A percentile compares a stretch with the other conserved stretches of the same genome.
These are phyloP conservation scores for Rehmannia glutinosa DNA, from an alignment of 257 asterid species.

Conservation along the genomic window DNA sequence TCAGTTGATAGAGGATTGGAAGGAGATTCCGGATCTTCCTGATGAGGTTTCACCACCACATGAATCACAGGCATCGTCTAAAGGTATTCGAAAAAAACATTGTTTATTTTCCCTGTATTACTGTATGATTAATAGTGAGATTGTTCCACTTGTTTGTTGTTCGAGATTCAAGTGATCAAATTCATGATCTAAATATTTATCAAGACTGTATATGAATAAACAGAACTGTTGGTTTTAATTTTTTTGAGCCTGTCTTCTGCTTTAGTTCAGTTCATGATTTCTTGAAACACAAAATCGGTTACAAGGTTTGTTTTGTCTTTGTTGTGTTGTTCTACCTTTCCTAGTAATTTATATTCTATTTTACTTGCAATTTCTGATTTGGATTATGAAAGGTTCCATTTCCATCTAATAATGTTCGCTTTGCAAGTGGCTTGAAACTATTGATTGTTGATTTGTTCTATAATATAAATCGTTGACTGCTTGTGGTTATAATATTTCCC, in stretches of 20 bases:
- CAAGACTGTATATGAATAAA: background rate
- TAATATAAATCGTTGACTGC: background rate
- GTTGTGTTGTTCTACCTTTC: background rate
- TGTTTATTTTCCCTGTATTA: background rate
- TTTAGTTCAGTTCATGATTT: background rate
- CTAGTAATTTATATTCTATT: background rate
- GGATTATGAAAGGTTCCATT: background rate
- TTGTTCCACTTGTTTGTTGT: background rate
- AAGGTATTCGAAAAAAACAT: conserved; percentile 37
- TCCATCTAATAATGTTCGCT: background rate
- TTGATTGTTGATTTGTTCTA: background rate
- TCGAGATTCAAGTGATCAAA: background rate
- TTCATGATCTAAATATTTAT: background rate
- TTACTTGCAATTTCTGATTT: background rate
- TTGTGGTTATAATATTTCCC: background rate
- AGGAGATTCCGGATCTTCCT: conserved; percentile 47
- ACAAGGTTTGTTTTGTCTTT: background rate
- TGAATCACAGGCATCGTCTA: conserved; percentile 41
- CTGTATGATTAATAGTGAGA: background rate
- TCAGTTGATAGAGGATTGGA: too few relatives aligned
- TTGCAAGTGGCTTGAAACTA: background rate
- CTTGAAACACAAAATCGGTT: background rate
- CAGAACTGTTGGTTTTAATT: too few relatives aligned
- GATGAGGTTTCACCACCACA: conserved; percentile 38
- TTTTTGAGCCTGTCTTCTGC: too few relatives aligned